Evolutionary conservation across 345 rosid species (phyloP).

Genomic region (Microthlaspi erraticum): DNA sequence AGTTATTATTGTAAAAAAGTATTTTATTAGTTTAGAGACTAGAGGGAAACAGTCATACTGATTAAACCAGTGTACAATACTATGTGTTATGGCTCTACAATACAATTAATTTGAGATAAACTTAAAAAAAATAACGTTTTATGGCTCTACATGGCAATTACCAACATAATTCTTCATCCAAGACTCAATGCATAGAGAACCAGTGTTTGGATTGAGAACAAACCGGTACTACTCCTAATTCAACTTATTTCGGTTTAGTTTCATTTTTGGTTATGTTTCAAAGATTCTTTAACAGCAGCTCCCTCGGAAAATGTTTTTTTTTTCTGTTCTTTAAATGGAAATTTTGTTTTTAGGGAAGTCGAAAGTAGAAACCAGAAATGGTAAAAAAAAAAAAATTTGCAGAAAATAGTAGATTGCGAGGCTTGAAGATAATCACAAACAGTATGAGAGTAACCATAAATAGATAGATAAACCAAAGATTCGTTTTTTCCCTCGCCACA

Average conservation of each 20-base stretch:
- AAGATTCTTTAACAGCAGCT: neutral
- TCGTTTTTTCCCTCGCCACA: slow-evolving; percentile 39
- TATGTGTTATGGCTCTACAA: too few species aligned
- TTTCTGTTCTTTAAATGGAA: neutral
- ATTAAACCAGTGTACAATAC: neutral
- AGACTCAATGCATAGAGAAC: neutral
- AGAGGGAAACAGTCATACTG: neutral
- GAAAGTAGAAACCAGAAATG: slow-evolving; percentile 30
- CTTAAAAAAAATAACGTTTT: too few species aligned
- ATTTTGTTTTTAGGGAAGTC: neutral
- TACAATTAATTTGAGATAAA: too few species aligned
- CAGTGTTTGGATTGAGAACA: neutral
- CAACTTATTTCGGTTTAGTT: neutral
- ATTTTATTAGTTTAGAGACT: too few species aligned
- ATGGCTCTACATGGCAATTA: too few species aligned
- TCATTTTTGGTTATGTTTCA: neutral
- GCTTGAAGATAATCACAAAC: slow-evolving; percentile 32
- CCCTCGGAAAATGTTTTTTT: neutral
- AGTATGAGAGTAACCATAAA: slow-evolving; percentile 31
- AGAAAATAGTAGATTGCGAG: slow-evolving; percentile 19
- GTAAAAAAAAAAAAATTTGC: slow-evolving; percentile 26
- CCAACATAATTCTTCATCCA: too few species aligned
- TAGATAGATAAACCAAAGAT: slow-evolving; percentile 40
- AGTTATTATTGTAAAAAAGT: neutral
- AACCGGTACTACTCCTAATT: neutral